Conservation (phyloP, 2,329 filamentous ascomycete genomes). For the Atkinsonella texensis region DNA sequence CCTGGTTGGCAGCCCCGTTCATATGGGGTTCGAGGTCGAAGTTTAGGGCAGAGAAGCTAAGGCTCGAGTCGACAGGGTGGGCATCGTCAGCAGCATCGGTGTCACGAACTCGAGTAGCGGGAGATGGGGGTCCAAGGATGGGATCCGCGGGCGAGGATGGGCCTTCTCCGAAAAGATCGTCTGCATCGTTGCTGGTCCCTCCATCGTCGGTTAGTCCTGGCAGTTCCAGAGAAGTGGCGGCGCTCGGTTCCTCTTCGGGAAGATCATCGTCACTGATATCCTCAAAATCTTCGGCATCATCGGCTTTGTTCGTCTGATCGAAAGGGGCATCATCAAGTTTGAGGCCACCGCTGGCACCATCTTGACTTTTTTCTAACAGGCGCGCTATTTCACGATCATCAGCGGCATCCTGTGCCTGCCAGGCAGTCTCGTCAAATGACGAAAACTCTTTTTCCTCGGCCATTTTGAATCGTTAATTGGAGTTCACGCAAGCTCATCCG, state of each 20-base stretch:
- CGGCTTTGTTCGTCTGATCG: slow-evolving; percentile 68
- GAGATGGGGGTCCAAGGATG: slow-evolving; percentile 30
- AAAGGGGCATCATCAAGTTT: slow-evolving; percentile 36
- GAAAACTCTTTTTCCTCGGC: slow-evolving; percentile 21
- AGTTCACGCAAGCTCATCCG: slow-evolving; percentile 10
- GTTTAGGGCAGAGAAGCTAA: slow-evolving; percentile 31
- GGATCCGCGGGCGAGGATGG: slow-evolving; percentile 36
- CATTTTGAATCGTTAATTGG: slow-evolving; percentile 15
- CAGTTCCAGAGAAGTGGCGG: slow-evolving; percentile 31
- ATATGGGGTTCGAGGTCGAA: slow-evolving; percentile 34
- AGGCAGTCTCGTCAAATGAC: slow-evolving; percentile 22
- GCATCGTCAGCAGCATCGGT: slow-evolving; percentile 24
- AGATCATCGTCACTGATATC: slow-evolving; percentile 89
- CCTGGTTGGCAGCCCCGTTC: slow-evolving; percentile 39
- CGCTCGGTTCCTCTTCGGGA: slow-evolving; percentile 56
- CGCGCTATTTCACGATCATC: slow-evolving; percentile 37
- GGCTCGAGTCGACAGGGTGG: slow-evolving; percentile 18
- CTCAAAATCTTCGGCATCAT: slow-evolving; percentile 81
- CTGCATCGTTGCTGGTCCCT: slow-evolving; percentile 46
- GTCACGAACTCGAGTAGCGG: slow-evolving; percentile 30
- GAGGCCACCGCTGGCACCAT: slow-evolving; percentile 25
- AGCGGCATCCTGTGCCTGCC: slow-evolving; percentile 32
- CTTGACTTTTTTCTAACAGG: slow-evolving; percentile 30
- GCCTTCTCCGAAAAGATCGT: slow-evolving; percentile 59
- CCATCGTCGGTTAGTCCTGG: slow-evolving; percentile 47